These are phyloP conservation scores for Taxawa tesnikishii DNA, from an alignment of 2,329 filamentous ascomycete genomes.

Conservation along the genomic window DNA sequence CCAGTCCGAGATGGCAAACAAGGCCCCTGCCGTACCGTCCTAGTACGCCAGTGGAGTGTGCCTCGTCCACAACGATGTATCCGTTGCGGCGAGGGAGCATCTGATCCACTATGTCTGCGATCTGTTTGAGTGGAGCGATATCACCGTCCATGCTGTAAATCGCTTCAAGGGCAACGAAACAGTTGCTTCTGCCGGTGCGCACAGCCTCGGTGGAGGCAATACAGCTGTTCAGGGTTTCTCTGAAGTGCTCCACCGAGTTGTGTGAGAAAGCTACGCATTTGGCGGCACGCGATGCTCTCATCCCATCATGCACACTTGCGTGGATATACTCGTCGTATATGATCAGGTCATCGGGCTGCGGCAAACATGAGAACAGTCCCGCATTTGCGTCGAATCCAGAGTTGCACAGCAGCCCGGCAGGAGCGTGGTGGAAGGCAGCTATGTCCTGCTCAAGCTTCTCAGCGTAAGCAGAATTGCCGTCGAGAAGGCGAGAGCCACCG, in stretches of 20 bases:
- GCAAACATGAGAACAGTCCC: conserved; percentile 34
- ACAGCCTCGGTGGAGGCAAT: conserved; percentile 20
- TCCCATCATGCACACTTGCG: conserved; percentile 67
- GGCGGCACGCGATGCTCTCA: conserved; percentile 49
- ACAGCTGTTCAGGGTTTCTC: conserved; percentile 16
- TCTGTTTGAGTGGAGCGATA: conserved; percentile 48
- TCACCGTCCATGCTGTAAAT: conserved; percentile 77
- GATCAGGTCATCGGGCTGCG: conserved; percentile 37
- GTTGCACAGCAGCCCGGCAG: conserved; percentile 46
- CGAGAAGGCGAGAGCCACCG: conserved; percentile 49
- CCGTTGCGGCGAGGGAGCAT: conserved; percentile 46
- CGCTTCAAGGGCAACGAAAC: conserved; percentile 59
- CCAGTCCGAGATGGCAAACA: conserved; percentile 44
- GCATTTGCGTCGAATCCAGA: conserved; percentile 41
- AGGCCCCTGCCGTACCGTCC: conserved; percentile 45
- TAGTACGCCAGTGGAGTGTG: conserved; percentile 52
- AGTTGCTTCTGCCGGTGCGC: conserved; percentile 29
- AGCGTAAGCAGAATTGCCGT: conserved; percentile 51
- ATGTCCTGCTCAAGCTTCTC: conserved; percentile 47
- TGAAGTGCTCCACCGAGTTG: conserved; percentile 33
- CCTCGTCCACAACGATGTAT: conserved; percentile 55
- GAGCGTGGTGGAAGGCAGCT: conserved; percentile 47
- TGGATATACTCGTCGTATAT: conserved; percentile 67
- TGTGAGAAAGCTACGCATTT: conserved; percentile 42
- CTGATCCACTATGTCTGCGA: conserved; percentile 45